A percentile compares a stretch with the other conserved stretches of the same genome.
phyloP scores from a whole-genome alignment of 78 protist species.

The Salpingoeca rosetta region DNA sequence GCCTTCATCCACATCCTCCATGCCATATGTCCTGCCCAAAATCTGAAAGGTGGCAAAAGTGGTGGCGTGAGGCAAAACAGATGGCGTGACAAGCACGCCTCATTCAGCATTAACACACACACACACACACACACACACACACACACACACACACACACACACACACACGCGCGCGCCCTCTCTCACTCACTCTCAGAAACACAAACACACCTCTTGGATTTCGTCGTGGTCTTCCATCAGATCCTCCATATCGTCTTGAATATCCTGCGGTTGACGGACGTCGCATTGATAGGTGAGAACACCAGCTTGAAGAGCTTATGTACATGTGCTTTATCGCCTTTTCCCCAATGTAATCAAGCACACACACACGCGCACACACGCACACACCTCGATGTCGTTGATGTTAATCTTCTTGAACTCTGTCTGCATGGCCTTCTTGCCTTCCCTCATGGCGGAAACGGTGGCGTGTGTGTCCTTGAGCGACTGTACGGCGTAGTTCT shows the following conservation, averaged over 20 bases:
- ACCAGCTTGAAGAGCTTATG: background rate
- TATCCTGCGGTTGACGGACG: slow-evolving; percentile 12
- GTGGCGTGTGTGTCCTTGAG: slow-evolving; percentile 52
- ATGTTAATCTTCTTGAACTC: slow-evolving; percentile 51
- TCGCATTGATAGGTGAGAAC: background rate
- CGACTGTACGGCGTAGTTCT: slow-evolving; percentile 46
- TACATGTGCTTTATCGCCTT: background rate
- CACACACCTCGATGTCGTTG: slow-evolving; percentile 44
- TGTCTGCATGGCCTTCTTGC: slow-evolving; percentile 46
- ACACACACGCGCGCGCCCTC: too few relatives aligned
- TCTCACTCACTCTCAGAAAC: too few relatives aligned
- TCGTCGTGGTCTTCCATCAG: slow-evolving; percentile 53
- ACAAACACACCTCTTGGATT: slow-evolving; percentile 59
- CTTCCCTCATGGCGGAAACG: slow-evolving; percentile 60
- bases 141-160: too few relatives aligned
- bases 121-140: too few relatives aligned
- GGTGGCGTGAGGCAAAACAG: too few relatives aligned
- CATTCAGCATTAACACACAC: too few relatives aligned
- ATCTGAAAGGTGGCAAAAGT: too few relatives aligned
- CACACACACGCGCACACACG: background rate
- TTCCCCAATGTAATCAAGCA: background rate
- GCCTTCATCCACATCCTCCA: slow-evolving; percentile 56
- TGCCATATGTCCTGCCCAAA: slow-evolving; percentile 51
- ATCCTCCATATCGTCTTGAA: slow-evolving; percentile 72
- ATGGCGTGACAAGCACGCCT: too few relatives aligned